phyloP scores from a whole-genome alignment of 371 early-diverging fungal species.

The Lichtheimia hyalospora region DNA sequence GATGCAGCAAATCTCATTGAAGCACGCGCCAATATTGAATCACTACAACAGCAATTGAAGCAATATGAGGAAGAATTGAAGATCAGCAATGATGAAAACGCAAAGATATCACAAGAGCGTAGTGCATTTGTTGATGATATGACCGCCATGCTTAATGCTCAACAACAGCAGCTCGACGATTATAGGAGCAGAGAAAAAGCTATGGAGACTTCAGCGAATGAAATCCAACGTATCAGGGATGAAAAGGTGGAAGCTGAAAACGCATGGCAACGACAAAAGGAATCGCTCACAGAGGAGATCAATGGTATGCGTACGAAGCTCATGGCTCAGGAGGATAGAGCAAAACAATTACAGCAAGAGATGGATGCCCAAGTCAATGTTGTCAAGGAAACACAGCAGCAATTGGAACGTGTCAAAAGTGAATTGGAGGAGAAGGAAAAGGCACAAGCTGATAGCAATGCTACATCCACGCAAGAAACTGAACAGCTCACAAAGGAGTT shows the following conservation, averaged over 20 bases:
- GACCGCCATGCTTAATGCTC: not conserved
- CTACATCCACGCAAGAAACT: not conserved
- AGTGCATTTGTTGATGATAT: not conserved
- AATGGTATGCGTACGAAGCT: not conserved
- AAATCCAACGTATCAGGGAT: not conserved
- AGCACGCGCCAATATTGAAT: not conserved
- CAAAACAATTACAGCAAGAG: not conserved
- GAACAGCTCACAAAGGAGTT: not conserved
- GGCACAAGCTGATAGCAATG: not conserved
- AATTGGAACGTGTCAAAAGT: not conserved
- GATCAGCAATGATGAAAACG: not conserved
- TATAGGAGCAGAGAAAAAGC: not conserved
- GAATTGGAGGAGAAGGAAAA: not conserved
- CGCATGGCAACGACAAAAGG: not conserved
- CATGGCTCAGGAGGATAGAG: not conserved
- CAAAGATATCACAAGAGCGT: not conserved
- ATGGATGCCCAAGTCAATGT: not conserved
- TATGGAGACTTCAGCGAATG: not conserved
- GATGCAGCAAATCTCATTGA: not conserved
- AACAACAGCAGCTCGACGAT: not conserved
- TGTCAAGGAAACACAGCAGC: not conserved
- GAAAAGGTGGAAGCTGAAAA: not conserved
- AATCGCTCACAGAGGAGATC: not conserved
- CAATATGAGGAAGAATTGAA: not conserved
- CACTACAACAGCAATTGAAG: not conserved